These are phyloP conservation scores for Kwoniella newhampshirensis DNA, from an alignment of 768 basidiomycete species.

Conservation along the genomic window DNA sequence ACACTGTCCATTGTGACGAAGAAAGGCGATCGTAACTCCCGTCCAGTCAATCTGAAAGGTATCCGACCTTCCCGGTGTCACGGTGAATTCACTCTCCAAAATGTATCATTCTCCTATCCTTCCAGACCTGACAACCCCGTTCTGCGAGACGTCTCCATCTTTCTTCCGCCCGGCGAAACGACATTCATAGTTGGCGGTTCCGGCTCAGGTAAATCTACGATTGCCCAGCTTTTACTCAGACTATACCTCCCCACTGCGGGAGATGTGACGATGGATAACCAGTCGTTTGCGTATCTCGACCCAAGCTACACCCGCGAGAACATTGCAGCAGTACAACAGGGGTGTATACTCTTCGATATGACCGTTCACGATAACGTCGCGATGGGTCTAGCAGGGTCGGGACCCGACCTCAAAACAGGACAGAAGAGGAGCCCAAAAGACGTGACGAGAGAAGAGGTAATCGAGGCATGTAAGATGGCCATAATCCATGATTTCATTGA, in stretches of 20 bases:
- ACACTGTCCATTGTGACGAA: not conserved
- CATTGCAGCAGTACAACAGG: constrained; percentile 77
- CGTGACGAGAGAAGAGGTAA: constrained; percentile 68
- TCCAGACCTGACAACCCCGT: constrained; percentile 66
- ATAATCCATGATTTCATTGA: constrained; percentile 82
- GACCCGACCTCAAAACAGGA: constrained; percentile 34
- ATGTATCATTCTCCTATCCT: constrained; percentile 71
- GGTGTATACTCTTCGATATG: constrained; percentile 72
- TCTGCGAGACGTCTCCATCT: constrained; percentile 64
- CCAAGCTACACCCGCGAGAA: constrained; percentile 65
- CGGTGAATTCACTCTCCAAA: constrained; percentile 68
- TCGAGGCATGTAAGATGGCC: constrained; percentile 77
- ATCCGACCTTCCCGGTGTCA: constrained; percentile 66
- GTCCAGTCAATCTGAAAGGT: constrained; percentile 58
- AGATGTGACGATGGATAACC: constrained; percentile 74
- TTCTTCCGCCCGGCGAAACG: constrained; percentile 68
- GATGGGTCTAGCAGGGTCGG: constrained; percentile 64
- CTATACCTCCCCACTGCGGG: constrained; percentile 70
- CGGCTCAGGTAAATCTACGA: constrained; percentile 74
- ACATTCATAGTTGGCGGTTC: constrained; percentile 79
- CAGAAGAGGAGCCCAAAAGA: constrained; percentile 56
- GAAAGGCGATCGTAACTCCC: constrained; percentile 1
- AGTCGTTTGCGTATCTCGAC: constrained; percentile 73
- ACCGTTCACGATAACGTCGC: constrained; percentile 83
- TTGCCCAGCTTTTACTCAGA: constrained; percentile 66